Evolutionary conservation across 495 filamentous ascomycete species (phyloP).

Genomic region (Penicillium paxilli): DNA sequence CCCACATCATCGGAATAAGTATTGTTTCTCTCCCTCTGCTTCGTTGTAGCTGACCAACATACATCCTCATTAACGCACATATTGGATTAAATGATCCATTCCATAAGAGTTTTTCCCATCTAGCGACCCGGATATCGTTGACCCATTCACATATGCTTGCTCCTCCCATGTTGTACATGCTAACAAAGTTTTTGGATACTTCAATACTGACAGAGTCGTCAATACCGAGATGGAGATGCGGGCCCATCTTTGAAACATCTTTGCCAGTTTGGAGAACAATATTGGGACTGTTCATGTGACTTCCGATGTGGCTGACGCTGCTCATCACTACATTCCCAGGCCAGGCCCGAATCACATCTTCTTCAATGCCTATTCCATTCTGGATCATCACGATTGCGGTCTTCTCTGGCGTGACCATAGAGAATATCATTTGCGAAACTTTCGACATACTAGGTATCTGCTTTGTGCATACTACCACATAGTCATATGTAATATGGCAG

Average conservation of each 20-base stretch:
- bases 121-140: conserved; percentile 10
- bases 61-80: conserved; percentile 16
- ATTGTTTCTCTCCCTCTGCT: conserved; percentile 9
- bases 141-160: conserved; percentile 7
- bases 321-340: conserved; percentile 33
- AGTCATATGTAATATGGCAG: conserved; percentile 34
- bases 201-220: conserved; percentile 10
- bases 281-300: conserved; percentile 15
- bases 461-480: conserved; percentile 44
- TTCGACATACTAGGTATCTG: conserved; percentile 42
- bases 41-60: background rate
- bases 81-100: conserved; percentile 17
- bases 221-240: conserved; percentile 8
- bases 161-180: too few relatives aligned
- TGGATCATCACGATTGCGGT: conserved; percentile 55
- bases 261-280: too few relatives aligned
- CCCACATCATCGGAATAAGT: conserved; percentile 18
- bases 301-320: conserved; percentile 12
- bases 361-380: conserved; percentile 58
- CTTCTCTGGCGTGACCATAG: conserved; percentile 60
- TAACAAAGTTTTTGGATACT: too few relatives aligned
- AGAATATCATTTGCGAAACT: conserved; percentile 65
- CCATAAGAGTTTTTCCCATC: conserved; percentile 18
- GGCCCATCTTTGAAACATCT: too few relatives aligned
- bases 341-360: conserved; percentile 41